Evolutionary conservation across 257 asterid species (phyloP).

Genomic region (Ocimum tenuiflorum): DNA sequence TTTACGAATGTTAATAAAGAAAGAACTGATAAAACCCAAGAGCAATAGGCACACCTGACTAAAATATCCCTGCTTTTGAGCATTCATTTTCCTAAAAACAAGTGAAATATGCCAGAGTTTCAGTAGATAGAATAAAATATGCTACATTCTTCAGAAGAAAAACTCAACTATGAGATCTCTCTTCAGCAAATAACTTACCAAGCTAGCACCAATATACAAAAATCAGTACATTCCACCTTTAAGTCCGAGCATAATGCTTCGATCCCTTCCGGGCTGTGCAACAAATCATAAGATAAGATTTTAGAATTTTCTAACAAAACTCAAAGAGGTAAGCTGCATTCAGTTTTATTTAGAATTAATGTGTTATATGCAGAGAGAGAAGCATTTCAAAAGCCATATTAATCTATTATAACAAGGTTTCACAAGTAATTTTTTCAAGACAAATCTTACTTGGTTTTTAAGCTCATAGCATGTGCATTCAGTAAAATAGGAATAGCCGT

Average conservation of each 20-base stretch:
- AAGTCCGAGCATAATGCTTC: constrained; percentile 75
- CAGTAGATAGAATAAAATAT: constrained; percentile 17
- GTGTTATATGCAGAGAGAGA: neutral
- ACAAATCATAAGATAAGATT: constrained; percentile 8
- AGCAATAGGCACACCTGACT: constrained; percentile 49
- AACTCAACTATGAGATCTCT: constrained; percentile 2
- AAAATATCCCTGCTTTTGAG: constrained; percentile 88
- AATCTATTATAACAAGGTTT: neutral
- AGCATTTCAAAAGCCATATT: neutral
- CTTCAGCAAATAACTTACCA: constrained; percentile 44
- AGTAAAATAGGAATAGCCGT: neutral
- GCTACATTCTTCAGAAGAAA: neutral
- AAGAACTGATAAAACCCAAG: neutral
- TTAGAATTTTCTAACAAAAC: neutral
- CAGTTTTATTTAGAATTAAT: neutral
- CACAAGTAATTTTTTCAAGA: too few species aligned
- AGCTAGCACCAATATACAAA: constrained; percentile 79
- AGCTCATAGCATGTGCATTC: too few species aligned
- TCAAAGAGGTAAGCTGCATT: constrained; percentile 2
- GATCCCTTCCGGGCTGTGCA: constrained; percentile 70
- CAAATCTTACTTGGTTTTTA: too few species aligned
- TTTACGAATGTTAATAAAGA: neutral
- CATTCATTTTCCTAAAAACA: constrained; percentile 72
- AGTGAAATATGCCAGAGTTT: constrained; percentile 9
- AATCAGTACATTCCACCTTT: constrained; percentile 73